phyloP scores from a whole-genome alignment of 306 rosid species.

The Quercus engelmannii region DNA sequence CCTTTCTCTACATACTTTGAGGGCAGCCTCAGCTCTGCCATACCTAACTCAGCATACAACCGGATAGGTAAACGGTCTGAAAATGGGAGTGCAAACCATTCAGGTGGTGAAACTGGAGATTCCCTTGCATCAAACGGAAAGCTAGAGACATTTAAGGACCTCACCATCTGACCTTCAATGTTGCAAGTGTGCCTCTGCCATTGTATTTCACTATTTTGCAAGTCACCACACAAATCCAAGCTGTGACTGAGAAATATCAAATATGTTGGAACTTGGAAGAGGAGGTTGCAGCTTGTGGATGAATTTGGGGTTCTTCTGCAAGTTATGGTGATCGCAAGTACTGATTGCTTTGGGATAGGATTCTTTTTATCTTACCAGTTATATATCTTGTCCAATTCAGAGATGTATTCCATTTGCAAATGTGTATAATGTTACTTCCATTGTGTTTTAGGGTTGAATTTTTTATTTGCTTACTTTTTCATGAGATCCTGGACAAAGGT shows the following conservation, averaged over 20 bases:
- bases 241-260: slow-evolving; percentile 19
- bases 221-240: slow-evolving; percentile 19
- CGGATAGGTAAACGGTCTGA: slow-evolving; percentile 47
- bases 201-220: not conserved
- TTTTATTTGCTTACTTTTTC: slow-evolving; percentile 37
- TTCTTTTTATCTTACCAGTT: slow-evolving; percentile 23
- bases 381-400: slow-evolving; percentile 32
- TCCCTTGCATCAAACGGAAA: slow-evolving; percentile 63
- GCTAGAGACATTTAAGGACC: slow-evolving; percentile 59
- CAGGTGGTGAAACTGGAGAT: slow-evolving; percentile 32
- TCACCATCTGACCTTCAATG: slow-evolving; percentile 38
- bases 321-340: slow-evolving; percentile 6
- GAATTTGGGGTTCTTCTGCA: not conserved
- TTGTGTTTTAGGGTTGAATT: slow-evolving; percentile 41
- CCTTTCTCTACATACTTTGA: slow-evolving; percentile 75
- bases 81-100: slow-evolving; percentile 47
- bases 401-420: slow-evolving; percentile 47
- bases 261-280: slow-evolving; percentile 4
- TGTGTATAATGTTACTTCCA: slow-evolving; percentile 57
- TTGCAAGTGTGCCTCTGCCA: slow-evolving; percentile 7
- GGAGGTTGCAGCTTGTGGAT: slow-evolving; percentile 26
- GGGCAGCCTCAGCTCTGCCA: slow-evolving; percentile 72
- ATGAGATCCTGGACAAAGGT: slow-evolving; percentile 41
- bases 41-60: slow-evolving; percentile 50
- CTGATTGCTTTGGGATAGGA: slow-evolving; percentile 7